Evolutionary conservation across 73 alveolate genomes (phyloP), one percentile per base, ranked within the genome.

Genomic region (Paramecium caudatum): DNA sequence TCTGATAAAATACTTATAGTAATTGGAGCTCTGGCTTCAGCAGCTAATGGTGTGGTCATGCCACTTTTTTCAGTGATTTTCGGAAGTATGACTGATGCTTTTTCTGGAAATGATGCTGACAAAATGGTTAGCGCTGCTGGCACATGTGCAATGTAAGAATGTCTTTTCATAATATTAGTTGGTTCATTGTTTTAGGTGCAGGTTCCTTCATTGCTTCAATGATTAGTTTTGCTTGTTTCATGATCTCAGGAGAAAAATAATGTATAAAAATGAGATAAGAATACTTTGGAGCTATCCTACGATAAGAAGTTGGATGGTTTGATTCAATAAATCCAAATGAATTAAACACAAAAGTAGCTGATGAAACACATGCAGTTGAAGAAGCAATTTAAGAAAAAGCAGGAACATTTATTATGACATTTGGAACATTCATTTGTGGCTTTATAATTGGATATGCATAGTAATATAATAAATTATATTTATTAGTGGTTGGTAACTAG

Each of bases 301-400:
- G 19, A 30, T 85, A 95, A 91, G 98, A 95, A 30, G 65, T 95
- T 8, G 95, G 90, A 25, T 96, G 98, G 98, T 95, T 91, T 78
- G 99, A 96, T 48, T 50, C 74, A 19, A 81, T 43, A 15, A 93
- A 96, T 65, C 97, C 96, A 17, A 83, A 94, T 62, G 95, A 91
- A 61, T 68, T 96, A 5, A 68, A 96, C 7, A 55, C 94, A 9
- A 90, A 90, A 41, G 50, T 96, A 12, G 91, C 93, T 5, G 82
- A 86, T 61, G 97, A 94, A 55, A 68, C 91, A 45, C 37, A 61
- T 80, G 96, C 95, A 15, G 90, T 95, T n/a, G 90, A 96, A 80
- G 81, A 85, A 3, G 99, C 97, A 9, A 62, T 91, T 23, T 98
- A 97, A 3, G 98, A 95, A 41, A 95, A 96, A 61, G 46, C 93